Conservation (phyloP, 306 rosid genomes). For the Lablab purpureus region DNA sequence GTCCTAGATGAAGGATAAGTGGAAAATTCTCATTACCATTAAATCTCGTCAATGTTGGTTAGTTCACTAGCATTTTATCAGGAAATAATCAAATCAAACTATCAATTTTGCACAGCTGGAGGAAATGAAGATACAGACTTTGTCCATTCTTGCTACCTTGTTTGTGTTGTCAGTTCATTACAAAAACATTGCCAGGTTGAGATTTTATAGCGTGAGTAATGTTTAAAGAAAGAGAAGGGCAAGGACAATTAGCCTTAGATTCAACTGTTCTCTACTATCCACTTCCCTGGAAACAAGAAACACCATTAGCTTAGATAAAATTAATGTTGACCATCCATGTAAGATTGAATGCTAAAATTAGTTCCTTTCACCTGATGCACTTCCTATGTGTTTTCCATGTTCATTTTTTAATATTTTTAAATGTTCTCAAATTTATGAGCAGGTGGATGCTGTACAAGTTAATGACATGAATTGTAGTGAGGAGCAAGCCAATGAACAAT, state of each 20-base stretch:
- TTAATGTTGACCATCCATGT: background rate
- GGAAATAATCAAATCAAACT: conserved; percentile 2
- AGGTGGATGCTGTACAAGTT: conserved; percentile 66
- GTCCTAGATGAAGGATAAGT: conserved; percentile 16
- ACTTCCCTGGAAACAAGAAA: conserved; percentile 7
- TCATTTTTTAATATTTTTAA: conserved; percentile 13
- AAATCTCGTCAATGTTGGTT: conserved; percentile 12
- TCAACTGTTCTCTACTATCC: background rate
- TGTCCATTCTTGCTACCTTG: background rate
- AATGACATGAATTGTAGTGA: conserved; percentile 48
- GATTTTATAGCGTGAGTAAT: conserved; percentile 16
- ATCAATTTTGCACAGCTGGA: background rate
- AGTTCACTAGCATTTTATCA: conserved; percentile 31
- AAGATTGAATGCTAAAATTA: background rate
- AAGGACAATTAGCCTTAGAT: conserved; percentile 18
- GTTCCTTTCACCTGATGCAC: background rate
- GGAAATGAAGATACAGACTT: background rate
- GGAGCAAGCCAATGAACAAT: conserved; percentile 58
- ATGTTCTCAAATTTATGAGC: conserved; percentile 45
- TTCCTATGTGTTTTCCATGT: background rate
- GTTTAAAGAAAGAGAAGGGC: conserved; percentile 22
- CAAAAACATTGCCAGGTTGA: conserved; percentile 21
- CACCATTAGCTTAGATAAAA: background rate
- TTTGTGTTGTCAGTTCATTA: conserved; percentile 27
- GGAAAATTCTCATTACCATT: background rate